Base-by-base conservation (phyloP, 1,284 basidiomycete species). In the Earliella scabrosa region DNA sequence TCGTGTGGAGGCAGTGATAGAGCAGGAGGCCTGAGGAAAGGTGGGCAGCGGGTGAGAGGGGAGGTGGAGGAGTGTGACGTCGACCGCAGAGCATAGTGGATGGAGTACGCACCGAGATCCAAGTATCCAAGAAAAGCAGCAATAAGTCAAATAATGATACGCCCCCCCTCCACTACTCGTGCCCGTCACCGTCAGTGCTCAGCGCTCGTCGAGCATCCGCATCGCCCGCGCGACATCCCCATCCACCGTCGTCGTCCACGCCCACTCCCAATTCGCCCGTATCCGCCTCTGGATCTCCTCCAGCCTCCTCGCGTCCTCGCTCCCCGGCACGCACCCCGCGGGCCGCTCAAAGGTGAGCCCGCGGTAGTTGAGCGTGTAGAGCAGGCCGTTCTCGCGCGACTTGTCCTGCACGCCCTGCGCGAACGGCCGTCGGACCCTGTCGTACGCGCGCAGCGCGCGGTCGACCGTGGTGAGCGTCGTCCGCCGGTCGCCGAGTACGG, bases 351-450 rank as follows among this genome's bases (percentile, higher is more conserved):
- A 66, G 50, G 54, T 52, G 32, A 70, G 49, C 43, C 63, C 71
- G 6, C 71, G 70, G 49, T 65, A 66, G 50, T 69, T 69, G 41
- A 76, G 57, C 21, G 71, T 69, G 54, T 71, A 72, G 35, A 73
- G 71, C 43, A 68, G 59, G 14, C 72, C 74, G 52, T 68, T 66
- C 45, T 75, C 58, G 60, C 65, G 60, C 52, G 71, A 61, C 61
- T 63, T 36, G 39, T 62, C 52, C 29, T 71, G 72, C 23, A 75
- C 65, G 26, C 71, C 66, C 43, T 65, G 66, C 6, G 77, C 63
- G 48, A 73, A 75, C 4, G 80, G 78, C 11, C 77, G 70, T 27
- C 80, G 75, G 20, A 80, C 36, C 16, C 66, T 60, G 63, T 81
- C 78, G 60, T 79, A 82, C 6, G 77, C 67, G 11, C 58, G 63